Percentiles rank a stretch among this genome's conserved stretches.
Evolutionary conservation across 2,329 filamentous ascomycete species (phyloP).

Genomic region (Fusarium gaditjirri): DNA sequence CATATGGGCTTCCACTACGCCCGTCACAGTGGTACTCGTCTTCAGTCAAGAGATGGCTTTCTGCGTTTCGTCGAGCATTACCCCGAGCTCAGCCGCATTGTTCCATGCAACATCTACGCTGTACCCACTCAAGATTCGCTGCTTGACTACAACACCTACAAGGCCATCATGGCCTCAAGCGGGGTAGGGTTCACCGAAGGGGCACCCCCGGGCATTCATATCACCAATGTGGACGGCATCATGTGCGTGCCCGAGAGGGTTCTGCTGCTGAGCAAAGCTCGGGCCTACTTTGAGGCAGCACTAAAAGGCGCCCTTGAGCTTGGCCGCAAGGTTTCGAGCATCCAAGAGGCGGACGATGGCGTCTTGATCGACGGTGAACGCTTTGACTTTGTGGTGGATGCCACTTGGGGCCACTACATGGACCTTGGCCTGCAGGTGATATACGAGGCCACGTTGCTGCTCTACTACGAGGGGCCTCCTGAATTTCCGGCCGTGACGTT

Average conservation of each 20-base stretch:
- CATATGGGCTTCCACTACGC: slow-evolving; percentile 12
- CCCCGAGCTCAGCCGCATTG: background rate
- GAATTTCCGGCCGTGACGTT: slow-evolving; percentile 2
- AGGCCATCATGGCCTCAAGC: background rate
- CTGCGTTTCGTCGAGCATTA: background rate
- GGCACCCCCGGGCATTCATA: background rate
- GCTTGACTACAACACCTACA: slow-evolving; percentile 3
- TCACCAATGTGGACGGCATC: background rate
- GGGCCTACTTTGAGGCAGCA: background rate
- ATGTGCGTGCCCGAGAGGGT: slow-evolving; percentile 3
- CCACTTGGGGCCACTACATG: background rate
- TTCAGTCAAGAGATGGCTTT: background rate
- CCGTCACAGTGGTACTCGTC: background rate
- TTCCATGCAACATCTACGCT: slow-evolving; percentile 3
- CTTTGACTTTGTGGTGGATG: slow-evolving; percentile 1
- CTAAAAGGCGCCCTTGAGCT: background rate
- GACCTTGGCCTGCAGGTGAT: background rate
- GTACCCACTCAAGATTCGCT: background rate
- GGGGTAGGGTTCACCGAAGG: background rate
- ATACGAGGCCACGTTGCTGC: slow-evolving; percentile 1
- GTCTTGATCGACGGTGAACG: background rate
- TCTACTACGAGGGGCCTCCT: slow-evolving; percentile 3
- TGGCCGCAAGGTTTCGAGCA: background rate
- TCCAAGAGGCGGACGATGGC: background rate
- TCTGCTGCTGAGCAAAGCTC: background rate